Percentiles rank a stretch among this genome's conserved stretches.
phyloP scores from a whole-genome alignment of 2,329 filamentous ascomycete genomes.

The Cercospora beticola region DNA sequence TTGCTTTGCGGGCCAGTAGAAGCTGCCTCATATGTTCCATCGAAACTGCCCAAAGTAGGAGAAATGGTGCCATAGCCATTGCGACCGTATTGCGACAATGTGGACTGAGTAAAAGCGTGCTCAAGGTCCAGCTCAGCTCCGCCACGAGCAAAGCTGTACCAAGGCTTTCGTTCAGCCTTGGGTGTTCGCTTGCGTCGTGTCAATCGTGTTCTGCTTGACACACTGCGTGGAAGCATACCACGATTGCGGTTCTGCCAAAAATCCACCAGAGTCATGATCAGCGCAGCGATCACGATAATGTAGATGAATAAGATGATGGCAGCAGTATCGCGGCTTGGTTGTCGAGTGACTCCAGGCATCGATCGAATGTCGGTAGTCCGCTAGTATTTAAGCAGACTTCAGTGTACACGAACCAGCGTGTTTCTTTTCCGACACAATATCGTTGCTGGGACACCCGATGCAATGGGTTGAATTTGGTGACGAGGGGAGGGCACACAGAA shows the following conservation, averaged over 20 bases:
- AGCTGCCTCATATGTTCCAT: conserved; percentile 8
- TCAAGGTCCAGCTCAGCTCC: conserved; percentile 10
- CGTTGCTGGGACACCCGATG: not conserved
- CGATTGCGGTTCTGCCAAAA: not conserved
- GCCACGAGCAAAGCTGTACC: conserved; percentile 12
- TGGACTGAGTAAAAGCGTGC: not conserved
- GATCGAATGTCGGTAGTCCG: not conserved
- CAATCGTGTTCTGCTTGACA: conserved; percentile 6
- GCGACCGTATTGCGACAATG: not conserved
- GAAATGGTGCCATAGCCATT: conserved; percentile 8
- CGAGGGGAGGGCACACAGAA: not conserved
- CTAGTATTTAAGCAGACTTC: not conserved
- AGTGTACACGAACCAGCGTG: conserved; percentile 4
- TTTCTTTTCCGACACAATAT: not conserved
- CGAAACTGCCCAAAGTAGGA: conserved; percentile 10
- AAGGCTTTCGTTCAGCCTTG: not conserved
- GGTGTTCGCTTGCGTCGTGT: not conserved
- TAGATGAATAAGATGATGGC: conserved; percentile 4
- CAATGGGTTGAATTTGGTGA: not conserved
- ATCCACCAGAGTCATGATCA: conserved; percentile 8
- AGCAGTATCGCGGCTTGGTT: not conserved
- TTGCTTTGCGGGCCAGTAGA: not conserved
- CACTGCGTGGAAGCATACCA: not conserved
- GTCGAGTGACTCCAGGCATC: not conserved
- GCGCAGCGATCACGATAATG: conserved; percentile 9